Percentiles rank a stretch among this genome's conserved stretches.
Evolutionary conservation across 73 alveolate species (phyloP).

Genomic region (Symbiodinium natans): DNA sequence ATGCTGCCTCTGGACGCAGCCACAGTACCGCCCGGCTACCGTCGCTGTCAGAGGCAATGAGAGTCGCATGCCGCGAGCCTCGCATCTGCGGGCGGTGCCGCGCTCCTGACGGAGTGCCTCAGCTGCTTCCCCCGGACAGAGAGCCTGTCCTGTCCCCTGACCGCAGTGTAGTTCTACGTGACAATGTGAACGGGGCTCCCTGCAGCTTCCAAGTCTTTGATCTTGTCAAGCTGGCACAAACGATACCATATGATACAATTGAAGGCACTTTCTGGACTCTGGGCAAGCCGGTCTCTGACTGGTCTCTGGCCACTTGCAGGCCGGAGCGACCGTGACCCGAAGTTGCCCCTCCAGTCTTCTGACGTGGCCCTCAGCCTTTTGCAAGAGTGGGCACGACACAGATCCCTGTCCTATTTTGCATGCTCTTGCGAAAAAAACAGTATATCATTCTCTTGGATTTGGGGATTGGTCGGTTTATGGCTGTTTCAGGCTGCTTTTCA

Average conservation of each 20-base stretch:
- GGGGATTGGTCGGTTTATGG: too few relatives aligned
- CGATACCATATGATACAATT: not conserved
- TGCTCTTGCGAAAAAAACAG: too few relatives aligned
- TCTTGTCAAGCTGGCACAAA: conserved; percentile 69
- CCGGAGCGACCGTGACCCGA: conserved; percentile 56
- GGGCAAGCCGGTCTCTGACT: too few relatives aligned
- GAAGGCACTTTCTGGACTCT: too few relatives aligned
- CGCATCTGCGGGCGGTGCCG: conserved; percentile 39
- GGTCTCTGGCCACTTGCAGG: not conserved
- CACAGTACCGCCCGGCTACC: not conserved
- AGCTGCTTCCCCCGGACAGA: not conserved
- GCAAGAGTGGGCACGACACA: too few relatives aligned
- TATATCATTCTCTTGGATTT: too few relatives aligned
- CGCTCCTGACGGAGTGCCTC: conserved; percentile 58
- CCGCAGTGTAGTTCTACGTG: too few relatives aligned
- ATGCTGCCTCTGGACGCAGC: conserved; percentile 22
- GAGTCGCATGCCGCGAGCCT: conserved; percentile 13
- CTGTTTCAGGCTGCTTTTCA: too few relatives aligned
- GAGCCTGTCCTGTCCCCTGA: not conserved
- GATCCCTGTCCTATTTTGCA: too few relatives aligned
- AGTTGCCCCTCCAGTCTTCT: conserved; percentile 69
- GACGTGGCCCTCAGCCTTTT: conserved; percentile 57
- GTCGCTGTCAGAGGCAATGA: too few relatives aligned
- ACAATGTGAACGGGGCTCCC: not conserved
- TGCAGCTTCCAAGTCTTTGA: conserved; percentile 53